Evolutionary conservation across 352 stramenopile species (phyloP).

Genomic region (Nothophytophthora sp.): DNA sequence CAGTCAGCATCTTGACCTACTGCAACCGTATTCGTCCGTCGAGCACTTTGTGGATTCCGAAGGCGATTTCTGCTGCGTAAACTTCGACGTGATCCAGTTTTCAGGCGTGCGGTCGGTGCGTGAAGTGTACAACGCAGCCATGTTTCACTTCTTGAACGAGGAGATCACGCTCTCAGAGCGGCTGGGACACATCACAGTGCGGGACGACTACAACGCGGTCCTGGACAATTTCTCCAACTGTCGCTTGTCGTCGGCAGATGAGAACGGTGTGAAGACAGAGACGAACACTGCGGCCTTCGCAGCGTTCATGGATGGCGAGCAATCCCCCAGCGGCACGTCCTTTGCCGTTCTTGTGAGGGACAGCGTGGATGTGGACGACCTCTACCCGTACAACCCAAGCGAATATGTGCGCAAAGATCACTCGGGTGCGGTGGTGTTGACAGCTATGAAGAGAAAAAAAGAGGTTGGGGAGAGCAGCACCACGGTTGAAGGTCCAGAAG

Average conservation of each 20-base stretch:
- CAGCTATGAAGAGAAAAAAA: constrained; percentile 1
- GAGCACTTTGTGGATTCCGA: constrained; percentile 23
- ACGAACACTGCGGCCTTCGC: constrained; percentile 17
- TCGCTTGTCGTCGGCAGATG: constrained; percentile 10
- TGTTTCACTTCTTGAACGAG: constrained; percentile 29
- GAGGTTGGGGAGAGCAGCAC: background rate
- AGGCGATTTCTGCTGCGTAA: constrained; percentile 20
- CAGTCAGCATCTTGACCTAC: constrained; percentile 26
- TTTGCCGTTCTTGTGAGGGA: constrained; percentile 17
- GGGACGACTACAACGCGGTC: constrained; percentile 27
- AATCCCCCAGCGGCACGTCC: background rate
- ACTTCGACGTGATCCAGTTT: constrained; percentile 35
- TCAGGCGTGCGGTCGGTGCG: constrained; percentile 17
- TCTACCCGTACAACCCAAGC: constrained; percentile 15
- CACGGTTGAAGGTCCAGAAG: background rate
- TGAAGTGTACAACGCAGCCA: constrained; percentile 27
- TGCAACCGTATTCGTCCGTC: constrained; percentile 26
- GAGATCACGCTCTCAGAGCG: constrained; percentile 41
- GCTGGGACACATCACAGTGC: constrained; percentile 32
- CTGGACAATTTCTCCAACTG: no score
- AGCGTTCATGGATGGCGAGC: constrained; percentile 3
- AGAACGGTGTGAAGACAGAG: constrained; percentile 18
- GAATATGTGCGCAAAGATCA: constrained; percentile 19
- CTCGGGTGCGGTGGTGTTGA: no score
- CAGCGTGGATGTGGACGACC: constrained; percentile 17